Evolutionary conservation across 345 rosid species (phyloP), one percentile per base, ranked within the genome.

Genomic region (Rhizophora mangle): DNA sequence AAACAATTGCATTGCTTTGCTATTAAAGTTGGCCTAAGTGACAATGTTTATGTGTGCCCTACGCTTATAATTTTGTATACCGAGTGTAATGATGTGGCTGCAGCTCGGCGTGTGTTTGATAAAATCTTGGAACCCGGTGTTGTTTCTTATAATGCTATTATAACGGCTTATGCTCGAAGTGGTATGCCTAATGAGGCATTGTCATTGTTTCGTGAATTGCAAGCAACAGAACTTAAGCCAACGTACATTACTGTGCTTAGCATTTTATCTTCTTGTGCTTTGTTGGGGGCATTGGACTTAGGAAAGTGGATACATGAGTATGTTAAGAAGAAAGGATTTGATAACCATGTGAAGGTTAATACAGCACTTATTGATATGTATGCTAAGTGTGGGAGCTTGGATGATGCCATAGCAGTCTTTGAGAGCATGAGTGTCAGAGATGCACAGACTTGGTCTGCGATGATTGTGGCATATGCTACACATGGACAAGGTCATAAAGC

Each of bases 21-120:
- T 19, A 62, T 84, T 68, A 92, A 90, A 79, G 64, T 85, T 39
- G 90, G 89, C 75, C 37, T 90, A 55, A 72, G 46, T 72, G 62
- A 70, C 37, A 83, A 93, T 63, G 19, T 75, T 1, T 88, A 80
- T 85, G 29, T 77, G 75, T 51, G 26, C 57, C 75, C 68, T 26
- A 61, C 79, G 20, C 68, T 70, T n/a, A 76, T 76, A 51, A 70
- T 37, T 32, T 52, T 70, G 79, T 66, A 70, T 7, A 55, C 68
- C 1, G 68, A 56, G 70, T 70, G 75, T 56, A 22, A 34, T 31
- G 75, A 70, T 27, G 39, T 65, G 39, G 79, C 71, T 39, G 59
- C 22, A 1, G 65, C 75, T 39, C 58, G 59, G 15, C 22, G 72
- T 6, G 72, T 67, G 49, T 76, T 70, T 70, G 75, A 54, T 61